Base-by-base conservation (phyloP, 2,329 filamentous ascomycete species). In the Dothiorella sarmentorum region DNA sequence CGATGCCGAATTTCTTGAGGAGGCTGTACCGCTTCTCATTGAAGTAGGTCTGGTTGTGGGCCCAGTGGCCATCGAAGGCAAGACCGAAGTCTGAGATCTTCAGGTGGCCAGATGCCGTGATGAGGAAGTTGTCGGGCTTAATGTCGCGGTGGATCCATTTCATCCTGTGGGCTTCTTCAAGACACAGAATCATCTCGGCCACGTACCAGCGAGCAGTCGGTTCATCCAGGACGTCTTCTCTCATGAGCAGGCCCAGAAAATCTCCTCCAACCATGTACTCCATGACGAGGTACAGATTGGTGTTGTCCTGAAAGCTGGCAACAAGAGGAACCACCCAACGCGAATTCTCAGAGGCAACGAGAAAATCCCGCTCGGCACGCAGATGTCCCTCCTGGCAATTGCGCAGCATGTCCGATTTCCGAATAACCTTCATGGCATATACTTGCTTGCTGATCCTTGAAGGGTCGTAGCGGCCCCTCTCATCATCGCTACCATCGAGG, bases 241-340 rank as follows among this genome's bases (percentile, higher is more conserved):
- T 85, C 58, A 97, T 88, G 15, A 99, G 76, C 0, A 97, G 75
- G 1, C 90, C 90, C 0, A 99, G 80, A 64, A 99, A 97, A 70
- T 99, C 93, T 0, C 94, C 93, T 0, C 93, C 94, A 2, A 95
- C 88, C 91, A 97, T 97, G 69, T 96, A 99, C 61, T 97, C 92
- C 91, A 97, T 97, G 55, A 97, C 89, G 5, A 99, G 83, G 67
- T 97, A 97, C 5, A 99, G 80, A 65, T 90, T 90, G 40, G 83
- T 82, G 33, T 83, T 78, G 70, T 97, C 94, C 71, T 97, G 91
- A 64, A 97, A 97, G 68, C 91, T 94, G 51, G 90, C 82, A 52
- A 96, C 82, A 33, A 99, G 78, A 0, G 92, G 90, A 2, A 97
- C 90, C 45, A 96, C 86, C 93, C 92, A 97, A 61, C 82, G 83